Evolutionary conservation across 2,329 filamentous ascomycete genomes (phyloP).

Genomic region (Ophiostoma australiae): DNA sequence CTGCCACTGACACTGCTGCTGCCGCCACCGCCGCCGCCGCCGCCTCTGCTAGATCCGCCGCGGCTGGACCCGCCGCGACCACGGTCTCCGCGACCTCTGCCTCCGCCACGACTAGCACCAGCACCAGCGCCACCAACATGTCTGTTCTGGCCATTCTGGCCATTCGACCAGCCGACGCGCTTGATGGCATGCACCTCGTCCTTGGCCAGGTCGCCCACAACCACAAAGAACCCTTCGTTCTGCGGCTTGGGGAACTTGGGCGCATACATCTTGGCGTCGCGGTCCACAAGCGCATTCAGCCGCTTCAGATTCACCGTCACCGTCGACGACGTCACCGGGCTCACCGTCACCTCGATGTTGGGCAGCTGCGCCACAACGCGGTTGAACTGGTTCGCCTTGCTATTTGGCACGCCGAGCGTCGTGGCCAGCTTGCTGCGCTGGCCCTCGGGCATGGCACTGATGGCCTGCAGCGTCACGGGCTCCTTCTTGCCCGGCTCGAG

Average conservation of each 20-base stretch:
- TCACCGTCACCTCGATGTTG: constrained; percentile 58
- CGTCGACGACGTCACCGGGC: constrained; percentile 53
- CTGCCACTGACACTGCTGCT: not conserved
- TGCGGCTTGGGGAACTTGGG: constrained; percentile 91
- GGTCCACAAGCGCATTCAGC: constrained; percentile 59
- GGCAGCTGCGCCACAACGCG: constrained; percentile 65
- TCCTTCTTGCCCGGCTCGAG: not conserved
- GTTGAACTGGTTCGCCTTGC: constrained; percentile 44
- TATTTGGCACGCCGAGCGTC: constrained; percentile 46
- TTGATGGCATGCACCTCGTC: constrained; percentile 85
- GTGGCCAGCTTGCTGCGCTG: constrained; percentile 44
- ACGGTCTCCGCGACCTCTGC: not conserved
- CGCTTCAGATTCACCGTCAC: constrained; percentile 62
- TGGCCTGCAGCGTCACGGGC: constrained; percentile 36
- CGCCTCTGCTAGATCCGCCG: not conserved
- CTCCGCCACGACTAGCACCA: not conserved
- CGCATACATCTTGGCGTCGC: constrained; percentile 73
- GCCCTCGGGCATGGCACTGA: constrained; percentile 36
- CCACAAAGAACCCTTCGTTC: constrained; percentile 85
- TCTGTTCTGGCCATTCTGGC: constrained; percentile 16
- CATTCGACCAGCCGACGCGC: constrained; percentile 65
- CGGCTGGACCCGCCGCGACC: not conserved
- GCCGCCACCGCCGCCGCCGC: not conserved
- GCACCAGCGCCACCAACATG: not conserved
- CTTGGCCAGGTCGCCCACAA: constrained; percentile 61